phyloP scores from a whole-genome alignment of 306 rosid genomes.

The Vigna trinervia region DNA sequence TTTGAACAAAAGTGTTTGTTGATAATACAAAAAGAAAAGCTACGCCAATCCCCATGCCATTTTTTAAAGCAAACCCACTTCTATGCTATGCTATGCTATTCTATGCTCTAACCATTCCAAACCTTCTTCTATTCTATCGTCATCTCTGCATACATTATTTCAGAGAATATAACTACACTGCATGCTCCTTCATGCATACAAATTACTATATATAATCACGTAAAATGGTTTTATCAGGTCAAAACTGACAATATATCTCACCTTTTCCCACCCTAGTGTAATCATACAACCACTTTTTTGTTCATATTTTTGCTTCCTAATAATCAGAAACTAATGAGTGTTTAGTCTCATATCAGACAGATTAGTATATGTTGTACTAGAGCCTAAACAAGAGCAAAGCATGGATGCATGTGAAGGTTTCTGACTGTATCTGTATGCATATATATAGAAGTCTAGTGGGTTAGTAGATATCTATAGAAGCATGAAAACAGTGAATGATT shows the following conservation, averaged over 20 bases:
- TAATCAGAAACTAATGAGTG: slow-evolving; percentile 31
- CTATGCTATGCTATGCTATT: not conserved
- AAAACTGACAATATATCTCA: slow-evolving; percentile 11
- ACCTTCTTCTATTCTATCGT: not conserved
- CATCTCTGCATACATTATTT: not conserved
- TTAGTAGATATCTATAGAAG: slow-evolving; percentile 26
- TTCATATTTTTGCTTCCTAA: slow-evolving; percentile 12
- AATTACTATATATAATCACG: not conserved
- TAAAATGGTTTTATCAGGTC: slow-evolving; percentile 9
- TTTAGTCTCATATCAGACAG: not conserved
- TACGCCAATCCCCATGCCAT: not conserved
- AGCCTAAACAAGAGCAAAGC: not conserved
- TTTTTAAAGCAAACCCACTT: not conserved
- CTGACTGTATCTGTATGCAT: not conserved
- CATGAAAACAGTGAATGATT: slow-evolving; percentile 26
- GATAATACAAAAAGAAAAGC: slow-evolving; percentile 33
- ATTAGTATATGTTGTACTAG: not conserved
- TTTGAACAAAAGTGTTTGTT: slow-evolving; percentile 28
- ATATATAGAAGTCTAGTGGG: slow-evolving; percentile 10
- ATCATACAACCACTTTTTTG: slow-evolving; percentile 27
- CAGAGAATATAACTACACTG: not conserved
- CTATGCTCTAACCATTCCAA: not conserved
- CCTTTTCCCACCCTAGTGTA: not conserved
- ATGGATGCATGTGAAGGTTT: not conserved
- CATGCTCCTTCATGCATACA: slow-evolving; percentile 1